phyloP scores from a whole-genome alignment of 306 rosid genomes.

The Vicia sativa region DNA sequence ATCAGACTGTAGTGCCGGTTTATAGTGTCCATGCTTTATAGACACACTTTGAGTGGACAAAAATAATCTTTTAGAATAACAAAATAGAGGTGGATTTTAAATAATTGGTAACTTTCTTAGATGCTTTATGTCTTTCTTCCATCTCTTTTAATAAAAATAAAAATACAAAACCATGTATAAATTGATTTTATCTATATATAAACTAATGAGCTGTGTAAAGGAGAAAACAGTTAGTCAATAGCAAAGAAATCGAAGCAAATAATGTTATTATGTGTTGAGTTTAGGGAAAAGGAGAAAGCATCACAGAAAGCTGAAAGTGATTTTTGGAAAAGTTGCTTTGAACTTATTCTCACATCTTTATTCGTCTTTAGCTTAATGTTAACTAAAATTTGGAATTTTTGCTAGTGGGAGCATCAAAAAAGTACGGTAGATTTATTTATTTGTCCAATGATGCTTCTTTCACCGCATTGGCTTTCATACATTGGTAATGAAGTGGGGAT shows the following conservation, averaged over 20 bases:
- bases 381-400: constrained; percentile 28
- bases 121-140: constrained; percentile 43
- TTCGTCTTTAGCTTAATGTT: constrained; percentile 36
- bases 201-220: neutral
- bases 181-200: constrained; percentile 14
- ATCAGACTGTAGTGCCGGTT: no score
- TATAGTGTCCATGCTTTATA: no score
- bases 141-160: constrained; percentile 5
- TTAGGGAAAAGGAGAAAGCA: constrained; percentile 48
- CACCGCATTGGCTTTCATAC: no score
- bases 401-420: neutral
- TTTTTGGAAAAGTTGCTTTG: constrained; percentile 56
- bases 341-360: constrained; percentile 53
- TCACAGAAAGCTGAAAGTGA: constrained; percentile 47
- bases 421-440: neutral
- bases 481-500: no score
- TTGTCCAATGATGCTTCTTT: no score
- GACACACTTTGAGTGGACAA: constrained; percentile 43
- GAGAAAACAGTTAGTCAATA: constrained; percentile 2
- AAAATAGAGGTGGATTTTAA: constrained; percentile 1
- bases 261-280: constrained; percentile 42
- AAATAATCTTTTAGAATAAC: constrained; percentile 46
- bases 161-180: neutral
- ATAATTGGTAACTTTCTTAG: constrained; percentile 40
- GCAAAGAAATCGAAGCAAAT: constrained; percentile 34